Evolutionary conservation across 768 basidiomycete species (phyloP).

Genomic region (Hydnomerulius pinastri): DNA sequence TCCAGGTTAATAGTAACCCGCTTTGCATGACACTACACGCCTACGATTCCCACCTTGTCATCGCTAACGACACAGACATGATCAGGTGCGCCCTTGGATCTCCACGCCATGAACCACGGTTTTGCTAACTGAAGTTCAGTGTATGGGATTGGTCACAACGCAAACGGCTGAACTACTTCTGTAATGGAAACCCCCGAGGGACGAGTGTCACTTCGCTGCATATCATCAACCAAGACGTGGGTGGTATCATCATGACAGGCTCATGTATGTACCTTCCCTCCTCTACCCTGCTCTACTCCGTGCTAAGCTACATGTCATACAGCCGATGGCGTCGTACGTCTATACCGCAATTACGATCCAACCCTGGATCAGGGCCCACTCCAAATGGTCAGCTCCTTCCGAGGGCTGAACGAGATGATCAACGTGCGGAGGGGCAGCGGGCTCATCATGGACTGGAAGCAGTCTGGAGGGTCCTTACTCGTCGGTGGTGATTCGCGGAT

Average conservation of each 20-base stretch:
- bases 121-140: constrained; percentile 40
- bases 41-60: constrained; percentile 84
- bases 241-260: constrained; percentile 84
- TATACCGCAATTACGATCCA: constrained; percentile 92
- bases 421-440: constrained; percentile 79
- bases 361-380: constrained; percentile 68
- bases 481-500: constrained; percentile 89
- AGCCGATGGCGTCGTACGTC: constrained; percentile 92
- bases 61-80: constrained; percentile 84
- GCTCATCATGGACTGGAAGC: constrained; percentile 92
- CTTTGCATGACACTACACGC: constrained; percentile 87
- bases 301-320: constrained; percentile 5
- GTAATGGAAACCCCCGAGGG: constrained; percentile 82
- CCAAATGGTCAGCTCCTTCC: constrained; percentile 93
- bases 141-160: constrained; percentile 94
- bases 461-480: constrained; percentile 80
- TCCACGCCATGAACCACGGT: background rate
- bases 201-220: constrained; percentile 86
- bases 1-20: constrained; percentile 62
- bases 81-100: constrained; percentile 69
- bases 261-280: constrained; percentile 57
- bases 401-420: constrained; percentile 79
- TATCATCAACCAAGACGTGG: constrained; percentile 94
- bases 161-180: constrained; percentile 78
- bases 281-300: background rate